Conservation (phyloP, 169 alveolate species). For the Babesia ovata region DNA sequence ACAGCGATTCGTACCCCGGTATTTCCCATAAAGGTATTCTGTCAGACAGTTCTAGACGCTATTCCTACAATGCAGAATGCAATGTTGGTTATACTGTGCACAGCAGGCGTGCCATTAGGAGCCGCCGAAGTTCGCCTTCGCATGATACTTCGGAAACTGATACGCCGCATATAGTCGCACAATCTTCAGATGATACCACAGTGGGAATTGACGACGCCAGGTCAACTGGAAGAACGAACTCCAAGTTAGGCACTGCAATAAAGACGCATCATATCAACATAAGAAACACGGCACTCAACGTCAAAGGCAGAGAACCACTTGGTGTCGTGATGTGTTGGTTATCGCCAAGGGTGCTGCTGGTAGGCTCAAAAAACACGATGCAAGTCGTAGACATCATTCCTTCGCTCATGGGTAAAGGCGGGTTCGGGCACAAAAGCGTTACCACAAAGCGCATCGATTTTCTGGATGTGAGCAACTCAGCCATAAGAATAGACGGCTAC, state of each 20-base stretch:
- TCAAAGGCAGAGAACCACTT: background rate
- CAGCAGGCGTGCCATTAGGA: too few species aligned
- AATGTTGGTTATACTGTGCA: too few species aligned
- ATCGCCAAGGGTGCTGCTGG: background rate
- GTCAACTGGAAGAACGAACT: background rate
- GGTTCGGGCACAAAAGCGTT: background rate
- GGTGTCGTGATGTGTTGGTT: constrained; percentile 29
- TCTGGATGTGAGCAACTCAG: background rate
- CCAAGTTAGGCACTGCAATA: constrained; percentile 1
- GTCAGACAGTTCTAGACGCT: too few species aligned
- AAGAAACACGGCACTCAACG: background rate
- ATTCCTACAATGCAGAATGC: too few species aligned
- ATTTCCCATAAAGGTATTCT: too few species aligned
- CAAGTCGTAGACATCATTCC: constrained; percentile 10
- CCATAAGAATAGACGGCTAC: background rate
- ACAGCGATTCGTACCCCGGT: too few species aligned
- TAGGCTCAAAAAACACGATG: constrained; percentile 2
- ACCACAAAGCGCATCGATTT: background rate
- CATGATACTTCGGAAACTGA: too few species aligned
- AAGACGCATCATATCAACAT: background rate
- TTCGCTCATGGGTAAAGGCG: background rate
- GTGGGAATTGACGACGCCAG: too few species aligned
- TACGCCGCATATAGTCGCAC: too few species aligned
- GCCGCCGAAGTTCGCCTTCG: too few species aligned
- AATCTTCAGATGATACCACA: too few species aligned